Conservation (phyloP, 129 eudicot genomes). For the Saussurea involucrata region DNA sequence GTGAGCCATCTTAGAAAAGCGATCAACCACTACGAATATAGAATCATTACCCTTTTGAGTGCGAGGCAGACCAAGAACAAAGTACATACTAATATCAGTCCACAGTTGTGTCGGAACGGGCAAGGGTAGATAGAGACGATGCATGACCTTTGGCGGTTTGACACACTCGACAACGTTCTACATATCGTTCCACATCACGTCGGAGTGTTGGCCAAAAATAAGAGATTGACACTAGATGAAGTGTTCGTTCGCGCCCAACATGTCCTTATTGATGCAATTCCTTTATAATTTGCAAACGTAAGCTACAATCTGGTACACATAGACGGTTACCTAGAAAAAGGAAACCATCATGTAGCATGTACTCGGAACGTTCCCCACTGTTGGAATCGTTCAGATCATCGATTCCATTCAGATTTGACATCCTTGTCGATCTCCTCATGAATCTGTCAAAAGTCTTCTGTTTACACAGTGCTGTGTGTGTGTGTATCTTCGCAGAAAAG, state of each 20-base stretch:
- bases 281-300: not conserved
- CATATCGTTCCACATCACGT: not conserved
- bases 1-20: not conserved
- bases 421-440: too few relatives aligned
- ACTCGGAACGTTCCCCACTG: not conserved
- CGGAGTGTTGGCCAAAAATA: not conserved
- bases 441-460: too few relatives aligned
- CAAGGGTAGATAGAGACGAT: not conserved
- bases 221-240: too few relatives aligned
- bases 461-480: too few relatives aligned
- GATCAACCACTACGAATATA: not conserved
- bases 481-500: too few relatives aligned
- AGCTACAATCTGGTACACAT: not conserved
- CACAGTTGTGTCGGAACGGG: not conserved
- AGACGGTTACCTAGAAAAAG: not conserved
- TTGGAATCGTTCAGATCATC: too few relatives aligned
- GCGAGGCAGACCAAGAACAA: not conserved
- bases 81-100: not conserved
- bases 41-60: not conserved
- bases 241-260: too few relatives aligned
- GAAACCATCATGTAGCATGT: not conserved
- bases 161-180: not conserved
- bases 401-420: too few relatives aligned
- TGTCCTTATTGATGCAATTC: too few relatives aligned
- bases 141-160: not conserved